These are phyloP conservation scores for Colletotrichum limetticola DNA, from an alignment of 2,329 filamentous ascomycete genomes.

Conservation along the genomic window DNA sequence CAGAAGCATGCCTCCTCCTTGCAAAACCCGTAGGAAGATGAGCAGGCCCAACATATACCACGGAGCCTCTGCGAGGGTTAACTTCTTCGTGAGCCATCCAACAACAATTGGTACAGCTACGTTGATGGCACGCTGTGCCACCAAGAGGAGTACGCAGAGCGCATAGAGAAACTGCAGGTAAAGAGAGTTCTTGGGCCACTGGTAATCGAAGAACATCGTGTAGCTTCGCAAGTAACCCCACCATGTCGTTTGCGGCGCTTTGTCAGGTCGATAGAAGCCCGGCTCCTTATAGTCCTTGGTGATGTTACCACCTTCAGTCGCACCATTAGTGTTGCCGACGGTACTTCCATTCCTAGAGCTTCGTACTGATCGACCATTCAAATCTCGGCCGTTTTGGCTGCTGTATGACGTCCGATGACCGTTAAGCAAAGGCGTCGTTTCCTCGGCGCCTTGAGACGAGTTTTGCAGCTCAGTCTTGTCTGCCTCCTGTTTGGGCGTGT, in stretches of 20 bases:
- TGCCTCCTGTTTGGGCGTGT: conserved; percentile 52
- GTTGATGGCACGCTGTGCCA: conserved; percentile 86
- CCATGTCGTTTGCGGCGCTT: conserved; percentile 89
- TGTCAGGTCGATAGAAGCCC: conserved; percentile 90
- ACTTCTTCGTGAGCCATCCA: conserved; percentile 79
- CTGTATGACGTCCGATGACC: conserved; percentile 50
- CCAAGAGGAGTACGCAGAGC: conserved; percentile 82
- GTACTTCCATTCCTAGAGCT: conserved; percentile 38
- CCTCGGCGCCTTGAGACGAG: conserved; percentile 52
- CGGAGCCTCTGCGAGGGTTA: conserved; percentile 66
- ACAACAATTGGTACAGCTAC: conserved; percentile 86
- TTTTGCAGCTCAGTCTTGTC: conserved; percentile 50
- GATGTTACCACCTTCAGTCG: conserved; percentile 53
- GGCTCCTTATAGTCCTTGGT: conserved; percentile 68
- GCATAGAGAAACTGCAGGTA: conserved; percentile 82
- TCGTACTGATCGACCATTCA: conserved; percentile 32
- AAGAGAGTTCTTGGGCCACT: conserved; percentile 87
- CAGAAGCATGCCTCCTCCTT: conserved; percentile 88
- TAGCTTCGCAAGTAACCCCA: conserved; percentile 96
- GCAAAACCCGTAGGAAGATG: conserved; percentile 81
- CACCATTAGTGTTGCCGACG: conserved; percentile 45
- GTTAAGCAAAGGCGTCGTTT: conserved; percentile 72
- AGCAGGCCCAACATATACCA: conserved; percentile 76
- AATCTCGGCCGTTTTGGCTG: conserved; percentile 42
- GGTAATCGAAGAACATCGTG: conserved; percentile 92